A percentile compares a stretch with the other conserved stretches of the same genome.
Evolutionary conservation across 1,284 basidiomycete species (phyloP).

Genomic region (Hypsizygus ulmarius): DNA sequence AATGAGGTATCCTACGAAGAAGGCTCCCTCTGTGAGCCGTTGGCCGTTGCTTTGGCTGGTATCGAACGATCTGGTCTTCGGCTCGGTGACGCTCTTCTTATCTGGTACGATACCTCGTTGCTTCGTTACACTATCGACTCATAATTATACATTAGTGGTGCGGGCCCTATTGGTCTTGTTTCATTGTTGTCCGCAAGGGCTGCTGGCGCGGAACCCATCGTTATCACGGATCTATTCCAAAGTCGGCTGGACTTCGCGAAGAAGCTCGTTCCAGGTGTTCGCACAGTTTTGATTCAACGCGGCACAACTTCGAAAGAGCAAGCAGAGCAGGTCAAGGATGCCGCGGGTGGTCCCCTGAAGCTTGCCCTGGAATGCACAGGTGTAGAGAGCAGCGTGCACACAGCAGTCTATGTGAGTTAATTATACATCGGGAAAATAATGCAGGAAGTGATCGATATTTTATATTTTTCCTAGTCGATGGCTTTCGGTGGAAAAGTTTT

Average conservation of each 20-base stretch:
- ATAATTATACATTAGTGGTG: constrained; percentile 44
- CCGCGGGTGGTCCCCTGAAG: constrained; percentile 45
- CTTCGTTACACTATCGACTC: not conserved
- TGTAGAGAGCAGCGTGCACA: constrained; percentile 69
- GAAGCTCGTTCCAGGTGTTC: constrained; percentile 70
- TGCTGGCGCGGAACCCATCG: constrained; percentile 72
- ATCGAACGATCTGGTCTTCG: constrained; percentile 59
- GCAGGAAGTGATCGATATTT: not conserved
- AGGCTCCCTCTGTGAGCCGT: constrained; percentile 60
- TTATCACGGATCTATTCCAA: constrained; percentile 80
- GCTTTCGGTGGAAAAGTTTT: constrained; percentile 63
- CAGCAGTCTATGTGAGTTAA: constrained; percentile 57
- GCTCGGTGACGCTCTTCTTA: constrained; percentile 56
- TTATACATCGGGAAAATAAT: not conserved
- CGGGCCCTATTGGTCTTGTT: constrained; percentile 86
- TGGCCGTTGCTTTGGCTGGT: constrained; percentile 61
- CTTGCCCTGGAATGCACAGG: constrained; percentile 75
- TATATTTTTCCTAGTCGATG: constrained; percentile 39
- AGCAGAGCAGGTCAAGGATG: constrained; percentile 47
- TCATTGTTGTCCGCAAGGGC: constrained; percentile 78
- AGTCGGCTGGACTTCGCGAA: constrained; percentile 81
- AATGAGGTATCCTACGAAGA: constrained; percentile 60
- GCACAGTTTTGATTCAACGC: constrained; percentile 49
- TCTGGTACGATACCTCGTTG: constrained; percentile 41
- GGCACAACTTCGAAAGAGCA: constrained; percentile 43